Base-by-base conservation (phyloP, 768 basidiomycete species). In the Lactifluus hygrophoroides region DNA sequence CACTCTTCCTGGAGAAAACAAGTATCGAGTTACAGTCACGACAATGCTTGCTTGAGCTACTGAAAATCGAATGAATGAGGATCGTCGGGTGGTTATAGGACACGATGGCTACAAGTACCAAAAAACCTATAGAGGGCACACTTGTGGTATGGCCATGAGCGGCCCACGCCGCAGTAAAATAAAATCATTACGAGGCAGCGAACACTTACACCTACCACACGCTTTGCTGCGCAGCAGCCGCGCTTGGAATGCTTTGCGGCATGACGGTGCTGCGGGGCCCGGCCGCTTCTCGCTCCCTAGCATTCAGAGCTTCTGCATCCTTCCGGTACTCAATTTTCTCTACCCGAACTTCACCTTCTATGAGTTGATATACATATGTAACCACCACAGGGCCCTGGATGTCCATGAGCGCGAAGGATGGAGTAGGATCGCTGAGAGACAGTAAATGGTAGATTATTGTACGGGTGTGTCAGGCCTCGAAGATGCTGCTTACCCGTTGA, bases 381-480 rank as follows among this genome's bases (percentile, higher is more conserved):
- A 96, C 94, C 34, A 99, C 90, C 9, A 95, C 92, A 2, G 91
- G 84, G 5, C 96, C 96, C 73, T 99, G 96, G 35, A 99, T 86
- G 69, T 98, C 96, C 88, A 99, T 92, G 45, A 98, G 74, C 0
- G 96, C 96, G 67, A 99, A 99, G 2, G 92, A 94, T 0, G 96
- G 95, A 2, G 81, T 92, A 2, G 88, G 85, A 28, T 92, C 91
- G 3, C 92, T 94, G 66, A 9, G 35, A 40, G n/a, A 23, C 28
- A 28, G 19, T 17, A 43, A 40, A 19, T 1, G 2, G 2, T n/a
- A 4, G 5, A 8, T 42, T 14, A 11, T 43, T n/a, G 17, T 32
- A 30, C 2, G 16, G 42, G 19, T 32, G 25, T 46, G 25, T n/a
- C 0, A 17, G 46, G 50, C 23, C 38, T 43, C 14, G 25, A 1